Conservation (phyloP, 176 grass and related monocot genomes). For the Aechmea fasciata region DNA sequence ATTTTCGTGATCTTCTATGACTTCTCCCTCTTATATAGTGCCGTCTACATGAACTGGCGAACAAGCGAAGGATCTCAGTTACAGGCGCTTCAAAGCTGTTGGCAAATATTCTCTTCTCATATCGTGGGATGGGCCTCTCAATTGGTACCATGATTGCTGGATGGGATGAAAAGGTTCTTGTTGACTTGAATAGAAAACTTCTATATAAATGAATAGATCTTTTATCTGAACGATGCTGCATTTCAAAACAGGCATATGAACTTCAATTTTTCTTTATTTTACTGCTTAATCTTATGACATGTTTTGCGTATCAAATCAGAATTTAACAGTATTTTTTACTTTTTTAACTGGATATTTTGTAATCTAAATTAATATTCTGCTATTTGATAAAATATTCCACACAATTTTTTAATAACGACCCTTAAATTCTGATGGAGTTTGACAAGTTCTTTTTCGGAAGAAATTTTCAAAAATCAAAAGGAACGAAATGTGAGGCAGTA, state of each 20-base stretch:
- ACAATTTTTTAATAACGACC: no score
- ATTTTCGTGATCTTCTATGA: constrained; percentile 1
- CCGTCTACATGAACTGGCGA: constrained; percentile 78
- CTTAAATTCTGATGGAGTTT: no score
- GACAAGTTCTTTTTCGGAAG: no score
- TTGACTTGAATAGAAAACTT: not conserved
- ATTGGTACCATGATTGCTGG: constrained; percentile 98
- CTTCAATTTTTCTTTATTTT: not conserved
- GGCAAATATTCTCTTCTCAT: constrained; percentile 84
- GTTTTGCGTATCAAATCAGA: no score
- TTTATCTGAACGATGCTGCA: no score
- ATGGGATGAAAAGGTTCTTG: constrained; percentile 79
- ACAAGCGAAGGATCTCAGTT: constrained; percentile 89
- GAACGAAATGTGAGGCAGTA: no score
- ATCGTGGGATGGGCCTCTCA: constrained; percentile 80
- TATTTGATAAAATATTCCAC: no score
- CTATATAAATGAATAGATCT: not conserved
- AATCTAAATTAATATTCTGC: no score
- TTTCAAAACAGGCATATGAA: not conserved
- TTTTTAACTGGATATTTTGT: no score
- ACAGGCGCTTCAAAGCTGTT: constrained; percentile 77
- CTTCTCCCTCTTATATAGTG: constrained; percentile 35
- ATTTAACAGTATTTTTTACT: no score
- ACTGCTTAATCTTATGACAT: not conserved
- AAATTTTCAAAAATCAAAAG: no score